These are phyloP conservation scores for Raphanus raphanistrum DNA, from an alignment of 345 rosid species.

Conservation along the genomic window DNA sequence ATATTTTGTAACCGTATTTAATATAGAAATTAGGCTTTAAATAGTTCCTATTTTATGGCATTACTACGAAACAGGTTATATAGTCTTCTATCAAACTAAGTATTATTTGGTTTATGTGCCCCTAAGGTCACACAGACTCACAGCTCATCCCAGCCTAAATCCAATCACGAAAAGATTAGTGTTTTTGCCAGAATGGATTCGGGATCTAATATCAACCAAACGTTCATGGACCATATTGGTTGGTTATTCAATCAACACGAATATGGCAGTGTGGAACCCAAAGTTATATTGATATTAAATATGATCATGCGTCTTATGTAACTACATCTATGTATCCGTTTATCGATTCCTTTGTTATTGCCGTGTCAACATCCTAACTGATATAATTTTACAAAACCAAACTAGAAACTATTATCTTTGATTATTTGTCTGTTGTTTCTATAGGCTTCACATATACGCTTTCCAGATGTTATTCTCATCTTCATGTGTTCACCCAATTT, in stretches of 20 bases:
- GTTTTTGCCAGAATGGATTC: too few relatives aligned
- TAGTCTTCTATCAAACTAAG: too few relatives aligned
- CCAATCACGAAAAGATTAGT: too few relatives aligned
- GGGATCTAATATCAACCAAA: neutral
- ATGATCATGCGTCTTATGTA: slow-evolving; percentile 11
- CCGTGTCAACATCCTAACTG: slow-evolving; percentile 8
- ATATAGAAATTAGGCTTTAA: neutral
- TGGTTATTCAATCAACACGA: neutral
- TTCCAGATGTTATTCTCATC: slow-evolving; percentile 6
- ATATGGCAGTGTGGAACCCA: neutral
- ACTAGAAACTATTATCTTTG: slow-evolving; percentile 2
- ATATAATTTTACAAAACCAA: slow-evolving; percentile 1
- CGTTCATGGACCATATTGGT: neutral
- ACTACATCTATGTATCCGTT: neutral
- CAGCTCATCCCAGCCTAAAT: too few relatives aligned
- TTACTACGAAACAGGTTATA: too few relatives aligned
- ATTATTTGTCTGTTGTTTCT: neutral
- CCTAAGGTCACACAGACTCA: too few relatives aligned
- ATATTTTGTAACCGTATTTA: neutral
- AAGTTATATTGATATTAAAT: neutral
- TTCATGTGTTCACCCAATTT: slow-evolving; percentile 6
- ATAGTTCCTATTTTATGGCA: too few relatives aligned
- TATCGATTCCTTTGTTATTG: neutral
- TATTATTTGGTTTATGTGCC: too few relatives aligned
- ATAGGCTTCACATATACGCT: slow-evolving; percentile 21